Conservation (phyloP, 805 yeast genomes). For the Kuraishia hungarica region DNA sequence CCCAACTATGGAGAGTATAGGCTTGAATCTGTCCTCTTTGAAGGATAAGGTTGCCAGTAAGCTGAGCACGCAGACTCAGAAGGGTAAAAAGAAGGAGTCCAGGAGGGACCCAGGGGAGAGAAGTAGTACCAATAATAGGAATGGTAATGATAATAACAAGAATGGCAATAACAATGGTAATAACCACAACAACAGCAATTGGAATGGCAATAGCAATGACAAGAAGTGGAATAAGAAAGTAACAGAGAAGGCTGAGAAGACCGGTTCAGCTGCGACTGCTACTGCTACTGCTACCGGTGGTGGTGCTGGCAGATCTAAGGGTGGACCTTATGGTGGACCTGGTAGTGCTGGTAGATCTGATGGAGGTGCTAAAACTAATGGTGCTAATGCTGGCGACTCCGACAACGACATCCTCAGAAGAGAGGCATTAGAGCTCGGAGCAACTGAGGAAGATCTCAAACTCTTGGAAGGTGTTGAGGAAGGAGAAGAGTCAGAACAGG, state of each 20-base stretch:
- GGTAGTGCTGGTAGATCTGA: too few relatives aligned
- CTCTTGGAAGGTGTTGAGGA: constrained; percentile 48
- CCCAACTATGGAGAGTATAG: constrained; percentile 6
- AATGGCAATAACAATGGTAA: constrained; percentile 6
- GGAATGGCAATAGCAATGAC: too few relatives aligned
- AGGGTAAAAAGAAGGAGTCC: constrained; percentile 11
- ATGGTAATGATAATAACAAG: constrained; percentile 4
- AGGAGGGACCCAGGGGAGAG: constrained; percentile 1
- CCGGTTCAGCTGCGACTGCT: too few relatives aligned
- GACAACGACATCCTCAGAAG: constrained; percentile 40
- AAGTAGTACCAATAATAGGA: too few relatives aligned
- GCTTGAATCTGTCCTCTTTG: constrained; percentile 44
- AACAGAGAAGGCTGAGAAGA: too few relatives aligned
- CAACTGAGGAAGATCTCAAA: constrained; percentile 73
- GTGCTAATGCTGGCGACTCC: constrained; percentile 14
- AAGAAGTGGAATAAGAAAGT: constrained; percentile 13
- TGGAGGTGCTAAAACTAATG: not conserved
- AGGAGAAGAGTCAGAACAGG: constrained; percentile 44
- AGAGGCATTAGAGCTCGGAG: constrained; percentile 79
- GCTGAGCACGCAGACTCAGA: constrained; percentile 21
- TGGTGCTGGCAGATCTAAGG: too few relatives aligned
- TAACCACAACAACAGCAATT: too few relatives aligned
- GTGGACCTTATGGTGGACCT: too few relatives aligned
- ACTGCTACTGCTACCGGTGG: too few relatives aligned
- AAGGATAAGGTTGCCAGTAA: constrained; percentile 57